These are phyloP conservation scores for Lepidium aucheri DNA, from an alignment of 345 rosid species.

Conservation along the genomic window DNA sequence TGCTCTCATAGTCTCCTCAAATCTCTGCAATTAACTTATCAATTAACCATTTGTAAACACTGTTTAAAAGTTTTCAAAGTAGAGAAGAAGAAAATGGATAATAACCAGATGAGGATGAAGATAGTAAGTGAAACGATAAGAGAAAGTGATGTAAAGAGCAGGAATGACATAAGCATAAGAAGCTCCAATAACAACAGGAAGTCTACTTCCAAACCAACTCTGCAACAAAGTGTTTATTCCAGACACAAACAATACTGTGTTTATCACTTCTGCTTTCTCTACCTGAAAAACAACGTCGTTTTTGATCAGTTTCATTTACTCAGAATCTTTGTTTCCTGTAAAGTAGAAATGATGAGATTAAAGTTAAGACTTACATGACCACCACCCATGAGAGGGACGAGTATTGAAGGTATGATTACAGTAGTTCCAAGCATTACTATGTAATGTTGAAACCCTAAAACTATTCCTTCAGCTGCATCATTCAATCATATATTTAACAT, in stretches of 20 bases:
- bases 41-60: neutral
- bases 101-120: conserved; percentile 51
- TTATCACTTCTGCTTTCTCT: conserved; percentile 78
- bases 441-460: conserved; percentile 87
- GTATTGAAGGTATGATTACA: conserved; percentile 56
- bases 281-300: conserved; percentile 28
- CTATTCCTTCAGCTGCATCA: conserved; percentile 60
- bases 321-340: neutral
- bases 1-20: conserved; percentile 51
- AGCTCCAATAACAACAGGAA: conserved; percentile 80
- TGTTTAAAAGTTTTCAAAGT: neutral
- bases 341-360: neutral
- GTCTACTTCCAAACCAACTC: conserved; percentile 63
- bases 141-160: conserved; percentile 51
- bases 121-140: conserved; percentile 27
- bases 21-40: conserved; percentile 42
- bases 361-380: conserved; percentile 47
- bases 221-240: conserved; percentile 74
- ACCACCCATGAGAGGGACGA: conserved; percentile 83
- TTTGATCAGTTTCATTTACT: neutral
- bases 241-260: conserved; percentile 63
- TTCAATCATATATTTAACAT: neutral
- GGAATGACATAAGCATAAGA: conserved; percentile 75
- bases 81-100: neutral
- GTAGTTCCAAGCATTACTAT: conserved; percentile 84